These are phyloP conservation scores for Bolboschoenoplectus hybrid DNA, from an alignment of 202 grass and related monocot genomes.

Conservation along the genomic window DNA sequence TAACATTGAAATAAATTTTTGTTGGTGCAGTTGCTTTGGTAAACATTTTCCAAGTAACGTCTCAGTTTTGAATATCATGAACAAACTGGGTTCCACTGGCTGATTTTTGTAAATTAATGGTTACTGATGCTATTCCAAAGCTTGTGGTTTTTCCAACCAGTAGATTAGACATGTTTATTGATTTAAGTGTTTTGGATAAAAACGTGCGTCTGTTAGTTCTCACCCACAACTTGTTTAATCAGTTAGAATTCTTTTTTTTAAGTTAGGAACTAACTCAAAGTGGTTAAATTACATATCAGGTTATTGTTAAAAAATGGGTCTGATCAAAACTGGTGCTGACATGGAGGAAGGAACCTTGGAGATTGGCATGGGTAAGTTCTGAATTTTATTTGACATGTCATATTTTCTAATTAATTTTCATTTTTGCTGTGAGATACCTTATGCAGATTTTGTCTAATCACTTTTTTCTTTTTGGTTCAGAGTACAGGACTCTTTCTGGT, in stretches of 20 bases:
- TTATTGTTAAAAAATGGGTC: slow-evolving; percentile 64
- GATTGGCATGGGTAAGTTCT: slow-evolving; percentile 91
- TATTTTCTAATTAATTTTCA: slow-evolving; percentile 12
- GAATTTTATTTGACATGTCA: slow-evolving; percentile 18
- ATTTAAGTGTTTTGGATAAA: background rate
- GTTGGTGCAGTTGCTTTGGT: background rate
- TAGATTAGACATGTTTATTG: background rate
- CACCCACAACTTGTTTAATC: background rate
- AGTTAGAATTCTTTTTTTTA: background rate
- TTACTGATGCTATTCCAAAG: slow-evolving; percentile 6
- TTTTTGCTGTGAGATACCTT: background rate
- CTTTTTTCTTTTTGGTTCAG: slow-evolving; percentile 48
- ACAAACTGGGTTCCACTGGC: background rate
- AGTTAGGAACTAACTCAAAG: background rate
- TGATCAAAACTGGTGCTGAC: slow-evolving; percentile 65
- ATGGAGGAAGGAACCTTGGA: slow-evolving; percentile 93
- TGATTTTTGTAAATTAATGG: background rate
- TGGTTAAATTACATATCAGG: slow-evolving; percentile 40
- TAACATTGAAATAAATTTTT: background rate
- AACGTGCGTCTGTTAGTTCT: background rate
- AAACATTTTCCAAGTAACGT: background rate
- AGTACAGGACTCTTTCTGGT: slow-evolving; percentile 98
- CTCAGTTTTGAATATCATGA: background rate
- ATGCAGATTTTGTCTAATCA: slow-evolving; percentile 10
- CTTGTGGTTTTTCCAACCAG: background rate